Percentiles rank a stretch among this genome's conserved stretches.
Conservation (phyloP, 495 filamentous ascomycete species). For the Neurospora cerealis region DNA sequence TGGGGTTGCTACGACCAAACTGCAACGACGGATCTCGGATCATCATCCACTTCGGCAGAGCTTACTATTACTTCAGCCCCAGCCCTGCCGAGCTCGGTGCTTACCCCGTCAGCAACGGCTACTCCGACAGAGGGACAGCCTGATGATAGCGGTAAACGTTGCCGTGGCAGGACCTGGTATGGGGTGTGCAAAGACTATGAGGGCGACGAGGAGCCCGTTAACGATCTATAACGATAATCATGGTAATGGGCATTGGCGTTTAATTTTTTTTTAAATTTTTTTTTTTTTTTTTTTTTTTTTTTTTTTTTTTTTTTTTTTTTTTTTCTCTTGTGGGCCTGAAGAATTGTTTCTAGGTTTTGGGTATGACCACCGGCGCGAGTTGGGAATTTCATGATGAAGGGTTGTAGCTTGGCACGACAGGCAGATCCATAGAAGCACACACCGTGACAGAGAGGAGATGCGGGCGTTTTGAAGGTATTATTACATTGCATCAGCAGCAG, state of each 20-base stretch:
- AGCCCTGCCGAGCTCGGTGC: conserved; percentile 15
- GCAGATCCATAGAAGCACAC: background rate
- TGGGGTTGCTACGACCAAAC: conserved; percentile 47
- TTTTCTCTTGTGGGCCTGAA: too few relatives aligned
- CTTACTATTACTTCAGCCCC: conserved; percentile 20
- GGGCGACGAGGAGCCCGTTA: background rate
- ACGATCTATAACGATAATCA: background rate
- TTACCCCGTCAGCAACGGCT: conserved; percentile 11
- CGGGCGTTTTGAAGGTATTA: background rate
- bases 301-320: background rate
- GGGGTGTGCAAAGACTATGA: conserved; percentile 35
- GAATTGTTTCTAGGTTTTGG: background rate
- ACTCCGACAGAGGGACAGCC: background rate
- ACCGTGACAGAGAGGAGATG: background rate
- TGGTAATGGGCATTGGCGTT: background rate
- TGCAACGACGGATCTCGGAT: conserved; percentile 15
- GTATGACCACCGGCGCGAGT: background rate
- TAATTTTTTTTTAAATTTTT: background rate
- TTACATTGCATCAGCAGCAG: background rate
- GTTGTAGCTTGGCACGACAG: background rate
- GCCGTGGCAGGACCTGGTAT: conserved; percentile 29
- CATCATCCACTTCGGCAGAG: conserved; percentile 18
- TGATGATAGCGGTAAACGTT: conserved; percentile 7
- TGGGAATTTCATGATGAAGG: background rate
- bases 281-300: background rate